Base-by-base conservation (phyloP, 305 asterid species). In the Solanum aculeatissimum region DNA sequence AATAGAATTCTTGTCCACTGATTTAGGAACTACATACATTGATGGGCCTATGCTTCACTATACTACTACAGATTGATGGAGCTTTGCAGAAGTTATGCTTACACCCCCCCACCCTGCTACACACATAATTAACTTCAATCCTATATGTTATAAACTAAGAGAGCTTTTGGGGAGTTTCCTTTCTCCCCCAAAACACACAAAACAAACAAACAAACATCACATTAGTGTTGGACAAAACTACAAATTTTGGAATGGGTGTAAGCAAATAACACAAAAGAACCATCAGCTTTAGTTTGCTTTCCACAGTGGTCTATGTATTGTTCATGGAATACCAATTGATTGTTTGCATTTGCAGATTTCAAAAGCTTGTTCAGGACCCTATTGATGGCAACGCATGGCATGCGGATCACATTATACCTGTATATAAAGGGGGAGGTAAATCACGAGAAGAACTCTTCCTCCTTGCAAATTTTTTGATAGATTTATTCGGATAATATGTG, bases 351-450 rank as follows among this genome's bases (percentile, higher is more conserved):
- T 70, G 89, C 93, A 96, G 99, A 78, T 86, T 94, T 74, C 88
- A 89, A 72, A 95, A 91, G 92, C 97, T 97, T 88, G 92, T 92
- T 88, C 87, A 87, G 55, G 97, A 92, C 55, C 98, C 99, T 71
- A 70, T 85, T 13, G 97, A 93, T 86, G 99, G 98, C 88, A 93
- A 95, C 87, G 96, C 98, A 82, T 97, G 98, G 99, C 99, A 97
- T 86, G 99, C 98, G 3, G 99, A 97, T 90, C 99, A 97, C 91
- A 93, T 97, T 62, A 86, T 94, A 88, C 96, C 98, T 80, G 99
- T 97, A 81, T 94, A 90, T 82, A 92, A 83, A 85, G 99, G 99
- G 83, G 99, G 99, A 92, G 99, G 99, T 95, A 87, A 16, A 77
- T 27, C 47, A 77, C 8, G 9, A 51, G 65, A 32, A 16, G 16